Base-by-base conservation (phyloP, 2,329 filamentous ascomycete genomes). In the Fusarium napiforme region DNA sequence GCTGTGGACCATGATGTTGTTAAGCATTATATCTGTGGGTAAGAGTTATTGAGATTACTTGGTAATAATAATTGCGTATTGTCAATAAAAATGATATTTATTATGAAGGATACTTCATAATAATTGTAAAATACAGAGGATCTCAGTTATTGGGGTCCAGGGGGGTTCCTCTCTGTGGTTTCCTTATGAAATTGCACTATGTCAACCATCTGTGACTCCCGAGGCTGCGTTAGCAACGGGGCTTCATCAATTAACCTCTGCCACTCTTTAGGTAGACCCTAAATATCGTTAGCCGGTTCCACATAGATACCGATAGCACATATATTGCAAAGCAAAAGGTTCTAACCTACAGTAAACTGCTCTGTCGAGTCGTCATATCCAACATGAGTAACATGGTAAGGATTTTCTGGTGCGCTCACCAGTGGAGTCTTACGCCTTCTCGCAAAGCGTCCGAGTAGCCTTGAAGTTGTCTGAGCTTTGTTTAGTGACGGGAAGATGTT, bases 51-150 rank as follows among this genome's bases (percentile, higher is more conserved):
- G 4, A 30, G 9, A 30, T 12, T 11, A 18, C 2, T 16, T 16
- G 10, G n/a, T 7, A 9, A 23, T n/a, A 49, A 16, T 9, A 9
- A 9, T 36, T 36, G 3, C 34, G 7, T 9, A 16, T 16, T 9
- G 15, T 15, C 15, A 36, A 36, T 4, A 9, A 16, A 9, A 16
- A 36, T 16, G 15, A 36, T 8, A 9, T 36, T 16, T 9, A 9
- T 9, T 4, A 5, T 12, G 18, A 43, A 23, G 9, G 4, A 43
- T 16, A 18, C 10, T 7, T 43, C 1, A 8, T 5, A 4, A 28
- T 28, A 14, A 0, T 19, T 1, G 4, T 0, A 7, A 2, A 9
- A 46, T 28, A 9, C 1, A 9, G 3, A 2, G 0, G 8, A 19
- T 28, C 2, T 7, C 0, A 9, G 6, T 5, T 19, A 46, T 19